A percentile compares a stretch with the other conserved stretches of the same genome.
Conservation (phyloP, 306 rosid genomes). For the Lablab purpureus region DNA sequence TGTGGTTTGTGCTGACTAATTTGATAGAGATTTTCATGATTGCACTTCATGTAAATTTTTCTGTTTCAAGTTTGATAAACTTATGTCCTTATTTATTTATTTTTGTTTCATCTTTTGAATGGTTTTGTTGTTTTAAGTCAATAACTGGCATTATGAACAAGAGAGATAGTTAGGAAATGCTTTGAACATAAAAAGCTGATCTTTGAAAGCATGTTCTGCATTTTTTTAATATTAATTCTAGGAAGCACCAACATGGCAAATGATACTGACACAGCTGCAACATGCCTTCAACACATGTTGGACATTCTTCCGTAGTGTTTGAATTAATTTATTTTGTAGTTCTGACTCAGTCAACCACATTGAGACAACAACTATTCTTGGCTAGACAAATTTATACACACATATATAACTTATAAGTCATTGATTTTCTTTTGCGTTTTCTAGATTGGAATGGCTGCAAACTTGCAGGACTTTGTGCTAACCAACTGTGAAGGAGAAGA, state of each 20-base stretch:
- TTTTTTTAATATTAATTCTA: not conserved
- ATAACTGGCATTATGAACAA: constrained; percentile 14
- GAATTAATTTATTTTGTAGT: too few relatives aligned
- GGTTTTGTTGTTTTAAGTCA: not conserved
- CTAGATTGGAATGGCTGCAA: constrained; percentile 97
- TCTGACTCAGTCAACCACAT: too few relatives aligned
- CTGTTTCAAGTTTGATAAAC: constrained; percentile 22
- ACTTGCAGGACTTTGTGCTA: constrained; percentile 78
- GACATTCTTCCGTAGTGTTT: too few relatives aligned
- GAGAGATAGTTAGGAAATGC: constrained; percentile 16
- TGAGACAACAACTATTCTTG: too few relatives aligned
- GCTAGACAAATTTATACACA: not conserved
- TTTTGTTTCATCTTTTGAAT: constrained; percentile 23
- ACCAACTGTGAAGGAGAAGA: constrained; percentile 79
- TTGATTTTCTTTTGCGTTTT: constrained; percentile 35
- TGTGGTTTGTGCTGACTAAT: constrained; percentile 10
- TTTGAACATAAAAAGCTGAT: not conserved
- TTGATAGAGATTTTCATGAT: not conserved
- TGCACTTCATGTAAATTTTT: constrained; percentile 23
- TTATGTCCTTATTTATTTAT: not conserved
- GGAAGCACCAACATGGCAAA: too few relatives aligned
- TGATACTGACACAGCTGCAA: too few relatives aligned
- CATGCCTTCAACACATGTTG: too few relatives aligned
- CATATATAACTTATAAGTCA: not conserved
- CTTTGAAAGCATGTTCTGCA: not conserved